Evolutionary conservation across 805 yeast genomes (phyloP).

Genomic region (Myxozyma mucilagina): DNA sequence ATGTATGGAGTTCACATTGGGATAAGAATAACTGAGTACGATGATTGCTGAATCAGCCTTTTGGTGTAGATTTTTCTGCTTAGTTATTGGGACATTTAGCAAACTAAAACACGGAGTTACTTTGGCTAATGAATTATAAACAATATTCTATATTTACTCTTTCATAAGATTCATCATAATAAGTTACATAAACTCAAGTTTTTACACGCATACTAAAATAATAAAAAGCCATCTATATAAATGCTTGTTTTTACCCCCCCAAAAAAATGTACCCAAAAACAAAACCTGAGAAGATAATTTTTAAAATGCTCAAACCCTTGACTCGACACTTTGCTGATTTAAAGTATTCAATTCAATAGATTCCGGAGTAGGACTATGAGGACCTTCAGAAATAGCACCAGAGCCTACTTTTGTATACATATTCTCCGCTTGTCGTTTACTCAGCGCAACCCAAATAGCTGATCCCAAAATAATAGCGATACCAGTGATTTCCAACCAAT

Average conservation of each 20-base stretch:
- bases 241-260: neutral
- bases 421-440: constrained; percentile 40
- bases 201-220: too few species aligned
- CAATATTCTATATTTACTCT: too few species aligned
- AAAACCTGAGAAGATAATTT: too few species aligned
- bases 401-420: constrained; percentile 28
- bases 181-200: too few species aligned
- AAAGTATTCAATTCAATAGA: constrained; percentile 11
- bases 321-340: neutral
- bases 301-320: neutral
- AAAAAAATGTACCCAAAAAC: neutral
- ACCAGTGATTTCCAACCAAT: constrained; percentile 66
- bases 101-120: too few species aligned
- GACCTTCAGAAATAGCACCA: constrained; percentile 10
- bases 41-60: too few species aligned
- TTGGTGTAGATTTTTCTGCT: too few species aligned
- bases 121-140: too few species aligned
- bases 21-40: too few species aligned
- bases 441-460: constrained; percentile 60
- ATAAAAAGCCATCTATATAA: neutral
- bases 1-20: too few species aligned
- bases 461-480: constrained; percentile 64
- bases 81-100: too few species aligned
- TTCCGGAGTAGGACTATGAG: constrained; percentile 5
- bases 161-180: too few species aligned